Evolutionary conservation across 2,329 filamentous ascomycete genomes (phyloP).

Genomic region (Cytospora mali): DNA sequence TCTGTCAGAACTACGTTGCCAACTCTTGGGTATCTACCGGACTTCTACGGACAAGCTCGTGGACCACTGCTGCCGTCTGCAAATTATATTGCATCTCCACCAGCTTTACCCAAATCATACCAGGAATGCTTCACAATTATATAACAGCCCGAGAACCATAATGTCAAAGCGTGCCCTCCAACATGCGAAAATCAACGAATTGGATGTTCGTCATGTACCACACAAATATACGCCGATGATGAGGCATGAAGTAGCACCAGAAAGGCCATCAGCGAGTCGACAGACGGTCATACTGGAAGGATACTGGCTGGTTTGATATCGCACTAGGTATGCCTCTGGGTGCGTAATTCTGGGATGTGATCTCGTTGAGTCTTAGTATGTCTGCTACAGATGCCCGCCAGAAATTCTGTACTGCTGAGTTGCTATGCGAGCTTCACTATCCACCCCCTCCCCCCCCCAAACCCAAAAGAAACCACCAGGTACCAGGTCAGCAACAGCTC

Average conservation of each 20-base stretch:
- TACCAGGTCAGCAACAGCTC: too few relatives aligned
- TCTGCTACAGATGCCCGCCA: neutral
- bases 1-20: too few relatives aligned
- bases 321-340: neutral
- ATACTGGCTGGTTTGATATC: neutral
- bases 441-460: too few relatives aligned
- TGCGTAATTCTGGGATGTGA: neutral
- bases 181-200: neutral
- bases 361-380: neutral
- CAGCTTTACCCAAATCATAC: neutral
- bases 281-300: neutral
- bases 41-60: neutral
- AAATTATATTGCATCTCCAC: neutral
- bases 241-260: neutral
- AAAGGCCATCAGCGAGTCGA: too few relatives aligned
- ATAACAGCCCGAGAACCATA: neutral
- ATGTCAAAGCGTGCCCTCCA: neutral
- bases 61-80: neutral
- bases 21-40: neutral
- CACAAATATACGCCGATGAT: neutral
- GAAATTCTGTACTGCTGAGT: neutral
- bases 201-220: neutral
- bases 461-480: too few relatives aligned
- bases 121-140: neutral
- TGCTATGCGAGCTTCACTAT: too few relatives aligned